Base-by-base conservation (phyloP, 176 grass and related monocot species). In the Hordeum vulgare region DNA sequence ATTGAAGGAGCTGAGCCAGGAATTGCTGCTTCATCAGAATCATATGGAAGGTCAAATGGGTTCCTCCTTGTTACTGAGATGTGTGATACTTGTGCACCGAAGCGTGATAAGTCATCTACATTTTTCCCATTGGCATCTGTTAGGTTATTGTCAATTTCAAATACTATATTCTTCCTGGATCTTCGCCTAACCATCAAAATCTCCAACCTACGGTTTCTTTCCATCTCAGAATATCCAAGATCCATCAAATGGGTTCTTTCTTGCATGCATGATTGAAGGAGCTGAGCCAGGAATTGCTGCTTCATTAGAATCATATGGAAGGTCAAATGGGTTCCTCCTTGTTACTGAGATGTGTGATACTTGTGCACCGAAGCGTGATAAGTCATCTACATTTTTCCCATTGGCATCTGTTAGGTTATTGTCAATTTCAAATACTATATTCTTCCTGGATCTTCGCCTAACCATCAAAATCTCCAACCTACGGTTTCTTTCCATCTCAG, bases 161-260 rank as follows among this genome's bases (percentile, higher is more conserved):
- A 94, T 45, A 64, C 71, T 73, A 96, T 93, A 79, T 89, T 89
- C 68, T 91, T 98, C 91, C 87, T 93, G n/a, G 96, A 92, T 77
- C 91, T 92, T 88, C 96, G 80, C 66, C 86, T 90, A 45, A 81
- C 90, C 79, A 98, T 93, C 82, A 98, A 88, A 74, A 87, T 86
- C 81, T 98, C 96, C 76, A 98, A 91, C n/a, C 96, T 87, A 13
- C 87, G 89, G 81, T 98, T 95, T 69, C 96, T 95, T 84, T 98
- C 96, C 82, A 90, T 71, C 85, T 95, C 96, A 83, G 93, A 95
- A 74, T 92, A 91, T 56, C 96, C 96, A 66, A 98, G n/a, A n/a
- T n/a, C n/a, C n/a, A 70, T 98, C 96, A 84, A 98, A 98, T 31
- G 91, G 91, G 47, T 93, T 95, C 56, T 66, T 86, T 84, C 87